Conservation (phyloP, 331 rosid genomes). For the Cydonia oblonga region DNA sequence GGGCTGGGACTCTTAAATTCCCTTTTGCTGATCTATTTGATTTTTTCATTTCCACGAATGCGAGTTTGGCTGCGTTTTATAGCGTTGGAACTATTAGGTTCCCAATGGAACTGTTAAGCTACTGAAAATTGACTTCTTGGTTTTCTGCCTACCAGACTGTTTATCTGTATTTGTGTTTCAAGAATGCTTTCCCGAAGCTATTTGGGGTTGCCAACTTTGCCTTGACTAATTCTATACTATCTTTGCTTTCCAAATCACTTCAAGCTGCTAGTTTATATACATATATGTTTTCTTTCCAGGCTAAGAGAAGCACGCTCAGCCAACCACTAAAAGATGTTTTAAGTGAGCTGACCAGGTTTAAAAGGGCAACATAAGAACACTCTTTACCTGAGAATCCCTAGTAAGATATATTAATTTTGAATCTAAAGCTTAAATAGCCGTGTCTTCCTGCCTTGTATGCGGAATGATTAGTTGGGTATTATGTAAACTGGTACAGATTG, state of each 20-base stretch:
- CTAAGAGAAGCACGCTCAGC: slow-evolving; percentile 26
- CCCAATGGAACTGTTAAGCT: background rate
- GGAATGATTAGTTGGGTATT: background rate
- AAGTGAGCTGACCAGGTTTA: slow-evolving; percentile 51
- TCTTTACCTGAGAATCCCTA: slow-evolving; percentile 7
- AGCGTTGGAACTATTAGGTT: background rate
- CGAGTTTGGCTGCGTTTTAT: background rate
- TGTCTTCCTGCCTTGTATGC: background rate
- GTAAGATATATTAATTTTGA: slow-evolving; percentile 18
- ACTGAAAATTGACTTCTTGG: background rate
- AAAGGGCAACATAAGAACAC: slow-evolving; percentile 17
- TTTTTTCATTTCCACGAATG: background rate
- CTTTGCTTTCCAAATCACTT: background rate
- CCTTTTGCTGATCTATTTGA: background rate
- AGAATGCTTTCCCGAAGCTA: background rate
- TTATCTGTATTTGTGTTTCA: background rate
- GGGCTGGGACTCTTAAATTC: too few relatives aligned
- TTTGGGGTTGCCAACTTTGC: background rate
- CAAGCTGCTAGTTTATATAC: background rate
- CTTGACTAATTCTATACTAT: background rate
- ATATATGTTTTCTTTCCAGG: slow-evolving; percentile 31
- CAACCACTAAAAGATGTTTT: slow-evolving; percentile 39
- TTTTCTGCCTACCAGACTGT: background rate
- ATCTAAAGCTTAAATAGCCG: background rate
- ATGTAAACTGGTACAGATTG: slow-evolving; percentile 6